These are phyloP conservation scores for Colletotrichum brevisporum DNA, from an alignment of 2,329 filamentous ascomycete species.

Conservation along the genomic window DNA sequence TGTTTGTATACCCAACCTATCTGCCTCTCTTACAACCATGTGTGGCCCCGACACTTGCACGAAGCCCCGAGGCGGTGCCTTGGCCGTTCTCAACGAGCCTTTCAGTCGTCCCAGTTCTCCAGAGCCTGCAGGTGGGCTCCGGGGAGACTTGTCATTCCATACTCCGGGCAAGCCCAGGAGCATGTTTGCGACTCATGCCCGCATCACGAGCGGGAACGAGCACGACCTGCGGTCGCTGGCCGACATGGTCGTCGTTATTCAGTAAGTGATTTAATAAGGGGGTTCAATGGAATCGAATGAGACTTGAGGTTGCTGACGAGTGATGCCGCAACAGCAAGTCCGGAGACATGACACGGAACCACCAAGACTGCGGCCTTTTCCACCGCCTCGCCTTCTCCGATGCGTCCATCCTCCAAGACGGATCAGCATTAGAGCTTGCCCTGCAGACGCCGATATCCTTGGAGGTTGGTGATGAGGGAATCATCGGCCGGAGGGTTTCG, in stretches of 20 bases:
- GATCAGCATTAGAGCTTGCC: slow-evolving; percentile 49
- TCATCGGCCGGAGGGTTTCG: slow-evolving; percentile 64
- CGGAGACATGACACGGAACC: slow-evolving; percentile 58
- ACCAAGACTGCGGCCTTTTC: slow-evolving; percentile 59
- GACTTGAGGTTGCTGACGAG: background rate
- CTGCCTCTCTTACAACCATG: slow-evolving; percentile 48
- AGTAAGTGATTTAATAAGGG: slow-evolving; percentile 51
- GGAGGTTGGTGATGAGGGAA: slow-evolving; percentile 60
- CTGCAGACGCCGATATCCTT: slow-evolving; percentile 58
- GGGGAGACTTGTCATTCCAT: slow-evolving; percentile 61
- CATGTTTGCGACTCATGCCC: slow-evolving; percentile 57
- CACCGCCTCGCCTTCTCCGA: slow-evolving; percentile 52
- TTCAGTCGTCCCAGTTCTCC: background rate
- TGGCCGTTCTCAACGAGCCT: slow-evolving; percentile 57
- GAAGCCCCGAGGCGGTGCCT: slow-evolving; percentile 60
- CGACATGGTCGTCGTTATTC: slow-evolving; percentile 57
- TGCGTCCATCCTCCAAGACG: slow-evolving; percentile 25
- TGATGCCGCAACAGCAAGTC: slow-evolving; percentile 49
- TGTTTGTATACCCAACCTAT: too few species aligned
- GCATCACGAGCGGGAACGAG: slow-evolving; percentile 51
- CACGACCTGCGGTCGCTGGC: slow-evolving; percentile 7
- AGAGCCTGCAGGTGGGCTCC: slow-evolving; percentile 22
- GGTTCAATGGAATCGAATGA: background rate
- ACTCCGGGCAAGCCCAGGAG: slow-evolving; percentile 56
- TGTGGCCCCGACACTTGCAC: slow-evolving; percentile 60